phyloP scores from a whole-genome alignment of 2,329 filamentous ascomycete species.

The Diaporthe citriasiana region DNA sequence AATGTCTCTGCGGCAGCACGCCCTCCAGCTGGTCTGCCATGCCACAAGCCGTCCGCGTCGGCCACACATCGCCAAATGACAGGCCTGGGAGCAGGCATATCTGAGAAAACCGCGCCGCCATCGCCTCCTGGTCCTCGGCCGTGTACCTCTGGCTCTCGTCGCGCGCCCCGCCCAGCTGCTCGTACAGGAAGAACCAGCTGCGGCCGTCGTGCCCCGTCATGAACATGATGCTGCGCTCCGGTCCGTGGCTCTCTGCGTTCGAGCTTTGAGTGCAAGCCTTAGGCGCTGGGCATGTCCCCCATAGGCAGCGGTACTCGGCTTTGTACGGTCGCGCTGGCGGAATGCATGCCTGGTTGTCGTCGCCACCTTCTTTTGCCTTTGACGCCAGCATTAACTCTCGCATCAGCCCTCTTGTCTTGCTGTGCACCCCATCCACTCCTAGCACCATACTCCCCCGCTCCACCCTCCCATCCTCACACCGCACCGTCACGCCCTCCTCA shows the following conservation, averaged over 20 bases:
- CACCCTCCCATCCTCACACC: slow-evolving; percentile 24
- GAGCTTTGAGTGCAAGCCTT: slow-evolving; percentile 44
- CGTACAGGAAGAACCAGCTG: slow-evolving; percentile 52
- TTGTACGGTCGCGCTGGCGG: slow-evolving; percentile 50
- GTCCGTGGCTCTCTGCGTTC: slow-evolving; percentile 51
- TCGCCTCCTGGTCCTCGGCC: slow-evolving; percentile 45
- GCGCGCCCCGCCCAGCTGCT: slow-evolving; percentile 48
- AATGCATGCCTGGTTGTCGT: slow-evolving; percentile 20
- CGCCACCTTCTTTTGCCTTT: slow-evolving; percentile 7
- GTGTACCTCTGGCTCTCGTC: slow-evolving; percentile 47
- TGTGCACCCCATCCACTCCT: slow-evolving; percentile 60
- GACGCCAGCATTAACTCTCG: slow-evolving; percentile 49
- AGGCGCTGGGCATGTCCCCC: slow-evolving; percentile 50
- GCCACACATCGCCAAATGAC: slow-evolving; percentile 51
- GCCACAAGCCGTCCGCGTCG: slow-evolving; percentile 47
- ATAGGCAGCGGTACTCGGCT: slow-evolving; percentile 52
- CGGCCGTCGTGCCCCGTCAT: slow-evolving; percentile 48
- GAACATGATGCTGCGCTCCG: slow-evolving; percentile 49
- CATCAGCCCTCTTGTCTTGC: slow-evolving; percentile 50
- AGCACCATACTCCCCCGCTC: slow-evolving; percentile 55
- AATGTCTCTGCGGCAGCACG: slow-evolving; percentile 52
- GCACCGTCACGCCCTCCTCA: slow-evolving; percentile 30
- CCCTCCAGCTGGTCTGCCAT: slow-evolving; percentile 56
- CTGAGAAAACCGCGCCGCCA: slow-evolving; percentile 48
- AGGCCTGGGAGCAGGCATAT: slow-evolving; percentile 47